Evolutionary conservation across 2,329 filamentous ascomycete genomes (phyloP).

Genomic region (Magnaporthiopsis rhizophila): DNA sequence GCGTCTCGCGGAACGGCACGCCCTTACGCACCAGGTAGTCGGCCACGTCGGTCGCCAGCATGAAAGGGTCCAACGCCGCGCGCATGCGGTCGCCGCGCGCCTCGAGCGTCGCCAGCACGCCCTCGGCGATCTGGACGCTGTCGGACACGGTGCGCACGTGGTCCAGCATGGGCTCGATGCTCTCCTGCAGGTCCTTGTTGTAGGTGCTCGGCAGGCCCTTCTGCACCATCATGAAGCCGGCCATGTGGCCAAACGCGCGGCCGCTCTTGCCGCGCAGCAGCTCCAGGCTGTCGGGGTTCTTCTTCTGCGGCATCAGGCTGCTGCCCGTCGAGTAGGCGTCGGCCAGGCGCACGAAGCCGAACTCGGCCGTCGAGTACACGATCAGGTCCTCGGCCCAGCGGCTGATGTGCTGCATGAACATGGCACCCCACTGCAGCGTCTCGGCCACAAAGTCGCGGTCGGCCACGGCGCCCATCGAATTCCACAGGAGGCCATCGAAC

Average conservation of each 20-base stretch:
- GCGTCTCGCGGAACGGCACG: conserved; percentile 75
- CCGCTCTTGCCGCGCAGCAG: conserved; percentile 71
- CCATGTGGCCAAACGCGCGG: conserved; percentile 72
- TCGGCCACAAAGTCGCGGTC: conserved; percentile 81
- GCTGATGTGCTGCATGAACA: conserved; percentile 71
- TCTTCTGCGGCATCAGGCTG: conserved; percentile 75
- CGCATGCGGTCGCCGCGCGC: conserved; percentile 68
- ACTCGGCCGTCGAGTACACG: conserved; percentile 69
- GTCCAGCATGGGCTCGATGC: conserved; percentile 77
- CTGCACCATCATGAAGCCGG: conserved; percentile 66
- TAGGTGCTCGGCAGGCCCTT: conserved; percentile 72
- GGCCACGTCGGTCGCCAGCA: conserved; percentile 69
- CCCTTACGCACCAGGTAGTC: conserved; percentile 62
- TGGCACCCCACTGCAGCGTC: conserved; percentile 70
- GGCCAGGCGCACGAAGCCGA: conserved; percentile 66
- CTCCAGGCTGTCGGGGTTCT: conserved; percentile 66
- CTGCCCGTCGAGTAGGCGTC: conserved; percentile 75
- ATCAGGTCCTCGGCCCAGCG: conserved; percentile 83
- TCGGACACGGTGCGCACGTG: conserved; percentile 74
- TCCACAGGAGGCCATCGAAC: conserved; percentile 67
- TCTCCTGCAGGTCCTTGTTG: conserved; percentile 91
- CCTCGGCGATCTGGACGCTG: conserved; percentile 74
- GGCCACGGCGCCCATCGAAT: conserved; percentile 67
- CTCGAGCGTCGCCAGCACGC: conserved; percentile 66
- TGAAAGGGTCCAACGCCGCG: conserved; percentile 70